Base-by-base conservation (phyloP, 768 basidiomycete genomes). In the Lactifluus volemus region DNA sequence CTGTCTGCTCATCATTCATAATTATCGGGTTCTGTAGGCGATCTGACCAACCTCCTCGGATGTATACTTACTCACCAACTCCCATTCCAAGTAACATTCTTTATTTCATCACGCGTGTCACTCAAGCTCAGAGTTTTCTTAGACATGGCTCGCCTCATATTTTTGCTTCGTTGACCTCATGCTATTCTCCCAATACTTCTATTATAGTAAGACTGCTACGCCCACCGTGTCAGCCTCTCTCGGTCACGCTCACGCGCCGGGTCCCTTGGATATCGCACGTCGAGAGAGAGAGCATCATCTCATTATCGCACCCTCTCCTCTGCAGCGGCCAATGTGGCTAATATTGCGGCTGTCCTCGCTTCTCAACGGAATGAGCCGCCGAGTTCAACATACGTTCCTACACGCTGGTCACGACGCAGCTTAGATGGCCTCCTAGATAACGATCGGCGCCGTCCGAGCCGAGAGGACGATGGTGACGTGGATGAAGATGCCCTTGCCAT, bases 131-230 rank as follows among this genome's bases (percentile, higher is more conserved):
- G 59, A 32, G 17, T 42, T 41, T 25, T 36, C 19, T 21, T 58
- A 97, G 92, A 96, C 84, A 45, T 91, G 84, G 71, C 89, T 99
- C 49, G 96, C 97, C 3, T 79, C 79, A 0, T 99, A 99, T 72
- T 99, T 98, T 70, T 88, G 89, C 68, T 74, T 81, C 57, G 81
- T 98, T 53, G 97, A 99, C 72, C 75, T 84, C 53, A 76, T 79
- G 34, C 78, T 98, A 29, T 75, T 95, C 49, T 70, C 69, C 8
- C 96, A 99, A 71, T 98, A 86, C 74, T 76, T 85, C 68, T 89
- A 96, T 74, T 96, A 93, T 68, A 70, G 72, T 17, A 69, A 68
- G 32, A 63, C 71, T 2, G 69, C 72, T 36, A 76, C 74, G 54
- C 72, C 76, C 1, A 69, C 73, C 8, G 59, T 70, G 14, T 64